Evolutionary conservation across 768 basidiomycete genomes (phyloP), one percentile per base, ranked within the genome.

Genomic region (Dendrothele bispora): DNA sequence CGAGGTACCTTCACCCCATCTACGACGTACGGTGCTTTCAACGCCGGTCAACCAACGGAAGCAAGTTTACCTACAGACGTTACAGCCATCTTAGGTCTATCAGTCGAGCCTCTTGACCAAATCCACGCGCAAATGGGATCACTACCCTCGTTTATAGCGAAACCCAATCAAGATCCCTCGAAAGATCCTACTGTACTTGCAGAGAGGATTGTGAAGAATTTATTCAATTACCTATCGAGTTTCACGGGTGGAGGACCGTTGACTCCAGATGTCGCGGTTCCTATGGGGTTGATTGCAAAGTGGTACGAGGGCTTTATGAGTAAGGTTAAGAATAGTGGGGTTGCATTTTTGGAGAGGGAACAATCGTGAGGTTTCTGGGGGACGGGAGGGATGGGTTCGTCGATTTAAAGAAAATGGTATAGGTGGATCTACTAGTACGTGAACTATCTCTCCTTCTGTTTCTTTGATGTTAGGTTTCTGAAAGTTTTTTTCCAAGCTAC

Each of bases 71-170:
- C 57, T 6, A 36, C 48, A 3, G 80, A 79, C 37, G 80, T 86
- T 24, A 85, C 82, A 1, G 88, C 88, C 21, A 75, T 87, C 47
- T 79, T 94, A 6, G 92, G 92, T 1, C 70, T 95, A 48, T 75
- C 90, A 11, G 78, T 93, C 62, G 91, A 93, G 65, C 88, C 90
- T 6, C 69, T 93, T 7, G 54, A 71, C 0, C 64, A 75, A 20
- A 84, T 94, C 44, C 70, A 78, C 32, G 60, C 72, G 1, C 83
- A 93, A 54, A 64, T 88, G 26, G 70, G 74, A 14, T 53, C 64
- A 5, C 68, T 83, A 17, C 77, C 78, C 2, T 65, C 62, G 7
- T 54, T 60, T 32, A 41, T 58, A 21, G 28, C 59, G 57, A 12
- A 61, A 60, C 40, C 55, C 12, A 34, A 50, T 2, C 34, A 57